Evolutionary conservation across 2,329 filamentous ascomycete species (phyloP).

Genomic region (Xylaria sp.): DNA sequence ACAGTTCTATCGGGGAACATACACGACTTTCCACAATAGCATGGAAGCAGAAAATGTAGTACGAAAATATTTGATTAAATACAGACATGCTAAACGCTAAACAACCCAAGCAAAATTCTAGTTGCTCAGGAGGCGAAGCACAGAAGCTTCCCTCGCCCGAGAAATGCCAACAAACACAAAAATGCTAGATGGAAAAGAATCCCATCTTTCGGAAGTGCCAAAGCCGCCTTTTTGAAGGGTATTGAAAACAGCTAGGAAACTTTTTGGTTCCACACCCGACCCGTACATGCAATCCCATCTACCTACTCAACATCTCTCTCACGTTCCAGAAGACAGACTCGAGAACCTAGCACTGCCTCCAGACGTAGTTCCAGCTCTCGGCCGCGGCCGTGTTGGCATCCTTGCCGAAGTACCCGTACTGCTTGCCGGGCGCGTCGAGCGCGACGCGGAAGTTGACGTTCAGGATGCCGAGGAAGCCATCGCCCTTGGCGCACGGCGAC

Average conservation of each 20-base stretch:
- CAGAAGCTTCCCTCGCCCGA: background rate
- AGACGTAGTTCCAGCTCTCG: conserved; percentile 53
- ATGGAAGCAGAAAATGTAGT: background rate
- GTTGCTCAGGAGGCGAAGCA: background rate
- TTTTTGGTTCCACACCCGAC: background rate
- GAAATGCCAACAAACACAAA: background rate
- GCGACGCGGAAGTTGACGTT: conserved; percentile 57
- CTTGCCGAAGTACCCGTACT: conserved; percentile 53
- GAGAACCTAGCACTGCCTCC: conserved; percentile 50
- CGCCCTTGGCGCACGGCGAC: conserved; percentile 51
- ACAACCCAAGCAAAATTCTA: conserved; percentile 17
- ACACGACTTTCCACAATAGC: background rate
- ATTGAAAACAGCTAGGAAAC: conserved; percentile 11
- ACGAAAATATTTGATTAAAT: conserved; percentile 19
- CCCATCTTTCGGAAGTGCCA: background rate
- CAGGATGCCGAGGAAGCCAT: conserved; percentile 52
- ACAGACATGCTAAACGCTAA: conserved; percentile 14
- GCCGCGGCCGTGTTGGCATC: conserved; percentile 43
- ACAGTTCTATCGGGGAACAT: background rate
- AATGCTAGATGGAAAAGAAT: background rate
- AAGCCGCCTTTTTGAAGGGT: conserved; percentile 13
- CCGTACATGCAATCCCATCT: background rate
- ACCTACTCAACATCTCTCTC: background rate
- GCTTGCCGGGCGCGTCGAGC: conserved; percentile 48
- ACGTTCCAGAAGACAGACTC: background rate